Conservation (phyloP, 768 basidiomycete genomes). For the Tricholoma furcatifolium region DNA sequence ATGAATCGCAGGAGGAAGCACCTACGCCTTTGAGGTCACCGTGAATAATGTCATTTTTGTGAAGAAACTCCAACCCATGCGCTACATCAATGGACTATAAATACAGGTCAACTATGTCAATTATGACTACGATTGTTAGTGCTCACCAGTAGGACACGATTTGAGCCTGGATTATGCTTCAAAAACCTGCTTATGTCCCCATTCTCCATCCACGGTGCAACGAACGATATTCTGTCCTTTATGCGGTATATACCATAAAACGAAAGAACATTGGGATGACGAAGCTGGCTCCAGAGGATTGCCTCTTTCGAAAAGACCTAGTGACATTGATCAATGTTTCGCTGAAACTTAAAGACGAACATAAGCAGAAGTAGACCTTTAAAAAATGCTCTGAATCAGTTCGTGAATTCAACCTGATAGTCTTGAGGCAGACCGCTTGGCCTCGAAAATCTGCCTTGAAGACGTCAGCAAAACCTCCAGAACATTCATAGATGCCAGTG, state of each 20-base stretch:
- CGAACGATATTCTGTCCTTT: neutral
- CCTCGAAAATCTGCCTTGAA: neutral
- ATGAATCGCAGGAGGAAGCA: neutral
- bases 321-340: neutral
- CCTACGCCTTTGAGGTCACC: conserved; percentile 3
- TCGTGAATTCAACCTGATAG: neutral
- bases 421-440: neutral
- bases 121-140: neutral
- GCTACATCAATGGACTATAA: neutral
- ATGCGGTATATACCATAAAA: conserved; percentile 3
- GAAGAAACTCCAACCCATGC: neutral
- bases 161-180: neutral
- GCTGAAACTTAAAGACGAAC: neutral
- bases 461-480: conserved; percentile 2
- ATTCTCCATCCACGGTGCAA: conserved; percentile 7
- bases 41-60: neutral
- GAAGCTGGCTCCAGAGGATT: neutral
- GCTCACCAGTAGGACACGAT: neutral
- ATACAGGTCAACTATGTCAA: neutral
- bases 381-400: neutral
- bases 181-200: neutral
- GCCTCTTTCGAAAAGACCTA: neutral
- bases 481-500: neutral
- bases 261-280: conserved; percentile 1
- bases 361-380: neutral